These are phyloP conservation scores for Neltuma alba DNA, from an alignment of 306 rosid species.

Conservation along the genomic window DNA sequence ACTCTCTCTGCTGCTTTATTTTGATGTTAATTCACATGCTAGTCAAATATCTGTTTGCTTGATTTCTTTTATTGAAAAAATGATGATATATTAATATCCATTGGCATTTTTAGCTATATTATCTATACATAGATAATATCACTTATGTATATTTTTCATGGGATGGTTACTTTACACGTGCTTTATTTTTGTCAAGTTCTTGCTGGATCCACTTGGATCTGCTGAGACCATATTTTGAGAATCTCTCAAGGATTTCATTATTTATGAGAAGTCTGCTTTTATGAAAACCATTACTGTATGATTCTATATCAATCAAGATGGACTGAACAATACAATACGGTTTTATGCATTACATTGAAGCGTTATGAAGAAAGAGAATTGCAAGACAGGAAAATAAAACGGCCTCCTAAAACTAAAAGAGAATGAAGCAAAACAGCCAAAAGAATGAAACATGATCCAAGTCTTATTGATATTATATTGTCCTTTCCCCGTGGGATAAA, in stretches of 20 bases:
- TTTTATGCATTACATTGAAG: background rate
- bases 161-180: background rate
- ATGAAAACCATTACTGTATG: background rate
- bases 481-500: background rate
- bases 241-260: background rate
- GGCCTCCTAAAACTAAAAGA: background rate
- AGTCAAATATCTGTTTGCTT: conserved; percentile 24
- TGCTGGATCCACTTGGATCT: background rate
- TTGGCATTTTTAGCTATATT: background rate
- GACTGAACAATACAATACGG: background rate
- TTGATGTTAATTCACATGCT: conserved; percentile 31
- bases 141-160: background rate
- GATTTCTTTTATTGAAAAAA: background rate
- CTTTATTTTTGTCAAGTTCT: background rate
- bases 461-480: background rate
- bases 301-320: background rate
- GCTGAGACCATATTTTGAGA: background rate
- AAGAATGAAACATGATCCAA: background rate
- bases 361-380: background rate
- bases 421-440: background rate
- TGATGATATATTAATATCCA: background rate
- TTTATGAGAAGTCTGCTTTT: background rate
- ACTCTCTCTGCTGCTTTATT: conserved; percentile 12
- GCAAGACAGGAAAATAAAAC: background rate
- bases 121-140: background rate